phyloP scores from a whole-genome alignment of 352 stramenopile species.

The Aphanomyces stellatus region DNA sequence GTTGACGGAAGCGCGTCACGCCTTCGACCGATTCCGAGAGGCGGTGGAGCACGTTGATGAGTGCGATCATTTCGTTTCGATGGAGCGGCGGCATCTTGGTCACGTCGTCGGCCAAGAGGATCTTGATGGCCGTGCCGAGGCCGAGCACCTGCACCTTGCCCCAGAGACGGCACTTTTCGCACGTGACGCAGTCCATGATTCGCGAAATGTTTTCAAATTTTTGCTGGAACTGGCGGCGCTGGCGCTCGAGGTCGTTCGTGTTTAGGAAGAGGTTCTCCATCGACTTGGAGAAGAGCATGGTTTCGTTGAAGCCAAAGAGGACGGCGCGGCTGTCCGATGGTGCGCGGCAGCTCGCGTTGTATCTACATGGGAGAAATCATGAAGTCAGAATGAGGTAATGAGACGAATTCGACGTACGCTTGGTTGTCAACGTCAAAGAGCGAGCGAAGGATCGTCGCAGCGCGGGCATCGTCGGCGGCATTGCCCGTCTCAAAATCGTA shows the following conservation, averaged over 20 bases:
- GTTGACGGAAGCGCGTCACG: constrained; percentile 64
- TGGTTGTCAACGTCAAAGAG: constrained; percentile 59
- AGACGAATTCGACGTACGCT: constrained; percentile 28
- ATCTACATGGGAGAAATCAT: constrained; percentile 27
- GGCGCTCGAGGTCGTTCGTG: not conserved
- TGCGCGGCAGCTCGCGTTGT: constrained; percentile 18
- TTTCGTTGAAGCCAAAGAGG: constrained; percentile 83
- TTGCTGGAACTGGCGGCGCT: constrained; percentile 46
- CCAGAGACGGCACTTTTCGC: constrained; percentile 97
- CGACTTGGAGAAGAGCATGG: constrained; percentile 35
- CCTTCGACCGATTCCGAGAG: constrained; percentile 69
- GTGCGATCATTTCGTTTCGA: constrained; percentile 96
- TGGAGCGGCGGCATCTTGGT: constrained; percentile 65
- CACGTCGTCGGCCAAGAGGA: constrained; percentile 89
- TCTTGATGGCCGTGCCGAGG: constrained; percentile 95
- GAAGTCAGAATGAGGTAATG: constrained; percentile 46
- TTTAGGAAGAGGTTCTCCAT: constrained; percentile 27
- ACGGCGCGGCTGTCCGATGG: constrained; percentile 52
- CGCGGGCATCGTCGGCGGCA: constrained; percentile 64
- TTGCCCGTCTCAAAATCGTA: constrained; percentile 95
- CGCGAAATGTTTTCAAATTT: constrained; percentile 98
- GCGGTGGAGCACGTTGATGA: constrained; percentile 94
- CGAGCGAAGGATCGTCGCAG: constrained; percentile 51
- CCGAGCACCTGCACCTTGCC: constrained; percentile 97
- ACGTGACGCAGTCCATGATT: constrained; percentile 99